Evolutionary conservation across 495 filamentous ascomycete genomes (phyloP), one percentile per base, ranked within the genome.

Genomic region (Aspergillus panamensis): DNA sequence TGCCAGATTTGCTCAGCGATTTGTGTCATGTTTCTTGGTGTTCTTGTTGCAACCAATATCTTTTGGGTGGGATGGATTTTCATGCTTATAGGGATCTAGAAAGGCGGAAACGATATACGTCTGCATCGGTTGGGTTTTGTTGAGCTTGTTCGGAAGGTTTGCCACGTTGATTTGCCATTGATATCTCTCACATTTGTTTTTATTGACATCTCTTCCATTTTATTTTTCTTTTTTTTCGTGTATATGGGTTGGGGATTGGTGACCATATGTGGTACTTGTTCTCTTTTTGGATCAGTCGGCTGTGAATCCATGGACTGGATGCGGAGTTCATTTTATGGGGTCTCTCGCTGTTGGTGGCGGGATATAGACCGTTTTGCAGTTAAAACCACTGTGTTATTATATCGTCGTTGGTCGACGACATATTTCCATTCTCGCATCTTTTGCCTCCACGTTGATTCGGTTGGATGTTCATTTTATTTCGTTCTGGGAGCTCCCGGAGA

Each of bases 51-150:
- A 45, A 17, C 9, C 52, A 51, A 55, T 56, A 42, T 62, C 55
- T 64, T 65, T 72, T 64, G 73, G 71, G 64, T 65, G 67, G 74
- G 68, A 72, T 64, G 73, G 73, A 65, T 70, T 66, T 73, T 71
- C 58, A 67, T 62, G 57, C 67, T 72, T 71, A 69, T 63, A 66
- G 69, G 72, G 72, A 73, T 75, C 66, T 79, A 79, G 76, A 73
- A 69, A 77, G 76, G 73, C 72, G 76, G 76, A 77, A 77, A 79
- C 74, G 76, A 79, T 77, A 77, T 71, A 79, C 74, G 74, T 79
- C 73, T 79, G 76, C 76, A 79, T 77, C 70, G 68, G 66, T 70
- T 76, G 74, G 73, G 74, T 64, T 71, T 63, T 73, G 70, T 74
- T 73, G 72, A 69, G 68, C 35, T 67, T 72, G 66, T 66, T 72